Base-by-base conservation (phyloP, 176 grass and related monocot species). In the Rhynchospora pubera region DNA sequence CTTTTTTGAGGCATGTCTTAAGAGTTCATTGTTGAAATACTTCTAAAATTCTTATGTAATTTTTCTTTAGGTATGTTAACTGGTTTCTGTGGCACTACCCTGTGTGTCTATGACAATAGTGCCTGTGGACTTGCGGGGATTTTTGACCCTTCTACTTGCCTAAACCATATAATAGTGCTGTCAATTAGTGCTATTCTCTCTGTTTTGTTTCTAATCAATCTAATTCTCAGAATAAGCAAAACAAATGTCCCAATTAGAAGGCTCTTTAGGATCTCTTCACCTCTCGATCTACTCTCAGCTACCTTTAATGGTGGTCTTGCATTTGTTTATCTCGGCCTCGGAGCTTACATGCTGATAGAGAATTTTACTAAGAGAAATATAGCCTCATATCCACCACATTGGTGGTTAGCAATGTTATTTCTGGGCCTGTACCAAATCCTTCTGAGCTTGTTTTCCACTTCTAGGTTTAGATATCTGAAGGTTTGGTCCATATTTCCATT, bases 121-220 rank as follows among this genome's bases (percentile, higher is more conserved):
- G 57, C 82, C 62, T 97, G 87, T 75, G 44, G 43, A 23, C 46
- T 89, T 5, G n/a, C 18, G 7, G 79, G 53, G 65, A 22, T 87
- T 9, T 78, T 91, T 10, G 61, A 90, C 61, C 90, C 92, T 63
- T 94, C 92, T 34, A 88, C 90, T 62, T 98, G 95, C 84, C 64
- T 68, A 16, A 94, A 98, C 71, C 90, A 98, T 72, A 79, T 93
- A 16, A 9, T 90, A 23, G 78, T 47, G 57, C 57, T 71, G 48
- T 84, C 18, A 14, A 56, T 82, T 18, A 24, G 9, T 19, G 2
- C 34, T 4, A 24, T 85, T 43, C 15, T 97, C 2, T 14, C 80
- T 34, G 8, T 92, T 3, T 14, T 69, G 5, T 62, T 93, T 30
- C 34, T 77, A 8, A 10, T 90, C 57, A 79, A 90, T 19, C 48